phyloP scores from a whole-genome alignment of 306 rosid species.

The Crotalaria pallida region DNA sequence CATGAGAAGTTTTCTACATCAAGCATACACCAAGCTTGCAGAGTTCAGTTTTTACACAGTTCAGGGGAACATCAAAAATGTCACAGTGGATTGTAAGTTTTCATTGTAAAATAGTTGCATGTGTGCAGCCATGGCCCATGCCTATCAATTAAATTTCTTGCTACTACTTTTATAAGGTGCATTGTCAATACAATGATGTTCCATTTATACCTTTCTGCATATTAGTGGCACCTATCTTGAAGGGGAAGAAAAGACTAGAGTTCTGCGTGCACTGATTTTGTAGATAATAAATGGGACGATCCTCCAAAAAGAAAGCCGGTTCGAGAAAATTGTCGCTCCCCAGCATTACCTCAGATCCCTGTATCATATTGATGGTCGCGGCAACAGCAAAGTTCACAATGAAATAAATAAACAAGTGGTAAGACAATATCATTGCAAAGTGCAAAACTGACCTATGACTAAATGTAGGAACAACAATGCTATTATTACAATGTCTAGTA shows the following conservation, averaged over 20 bases:
- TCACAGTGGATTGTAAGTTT: neutral
- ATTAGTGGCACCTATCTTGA: neutral
- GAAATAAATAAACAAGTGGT: neutral
- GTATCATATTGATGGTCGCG: slow-evolving; percentile 23
- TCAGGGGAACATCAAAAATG: neutral
- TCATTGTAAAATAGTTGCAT: neutral
- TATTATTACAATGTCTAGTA: too few species aligned
- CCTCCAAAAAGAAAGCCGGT: slow-evolving; percentile 50
- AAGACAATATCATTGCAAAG: neutral
- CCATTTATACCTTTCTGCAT: slow-evolving; percentile 36
- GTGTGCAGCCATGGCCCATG: neutral
- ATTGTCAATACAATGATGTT: slow-evolving; percentile 15
- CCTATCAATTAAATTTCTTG: neutral
- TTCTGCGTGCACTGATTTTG: slow-evolving; percentile 45
- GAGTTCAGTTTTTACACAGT: too few species aligned
- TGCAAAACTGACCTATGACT: neutral
- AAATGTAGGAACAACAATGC: neutral
- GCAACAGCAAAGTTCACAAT: slow-evolving; percentile 2
- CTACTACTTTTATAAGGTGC: neutral
- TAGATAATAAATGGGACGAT: slow-evolving; percentile 42
- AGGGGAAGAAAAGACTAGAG: slow-evolving; percentile 28
- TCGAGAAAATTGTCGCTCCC: slow-evolving; percentile 37
- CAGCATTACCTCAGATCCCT: slow-evolving; percentile 57
- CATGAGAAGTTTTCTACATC: too few species aligned
- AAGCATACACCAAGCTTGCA: too few species aligned